Percentiles rank a stretch among this genome's conserved stretches.
Evolutionary conservation across 345 rosid species (phyloP).

Genomic region (Theobroma cacao): DNA sequence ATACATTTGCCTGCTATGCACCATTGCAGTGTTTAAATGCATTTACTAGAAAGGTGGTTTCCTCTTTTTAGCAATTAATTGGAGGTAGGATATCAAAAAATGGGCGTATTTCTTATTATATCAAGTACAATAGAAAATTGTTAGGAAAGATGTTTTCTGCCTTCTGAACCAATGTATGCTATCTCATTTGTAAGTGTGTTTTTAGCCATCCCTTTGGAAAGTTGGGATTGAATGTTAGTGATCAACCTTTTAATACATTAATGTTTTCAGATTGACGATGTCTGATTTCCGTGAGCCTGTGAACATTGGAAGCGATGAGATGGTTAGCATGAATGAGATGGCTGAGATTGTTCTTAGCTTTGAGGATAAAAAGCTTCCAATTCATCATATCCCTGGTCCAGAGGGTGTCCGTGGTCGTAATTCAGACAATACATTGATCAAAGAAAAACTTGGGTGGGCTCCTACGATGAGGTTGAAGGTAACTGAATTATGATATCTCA

Average conservation of each 20-base stretch:
- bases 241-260: not conserved
- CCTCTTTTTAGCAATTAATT: not conserved
- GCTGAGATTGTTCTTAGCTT: slow-evolving; percentile 94
- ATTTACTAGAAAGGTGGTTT: not conserved
- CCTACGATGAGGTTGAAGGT: slow-evolving; percentile 96
- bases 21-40: not conserved
- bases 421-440: slow-evolving; percentile 94
- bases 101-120: not conserved
- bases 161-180: not conserved
- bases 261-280: slow-evolving; percentile 67
- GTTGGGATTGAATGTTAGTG: not conserved
- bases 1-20: not conserved
- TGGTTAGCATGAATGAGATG: slow-evolving; percentile 99
- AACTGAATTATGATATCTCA: slow-evolving; percentile 1
- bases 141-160: not conserved
- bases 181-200: not conserved
- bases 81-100: not conserved
- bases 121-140: not conserved
- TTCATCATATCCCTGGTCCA: slow-evolving; percentile 97
- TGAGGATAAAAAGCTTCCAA: slow-evolving; percentile 81
- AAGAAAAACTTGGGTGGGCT: slow-evolving; percentile 99
- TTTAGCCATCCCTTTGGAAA: not conserved
- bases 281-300: slow-evolving; percentile 98
- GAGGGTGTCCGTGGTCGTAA: slow-evolving; percentile 99
- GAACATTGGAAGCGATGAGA: slow-evolving; percentile 98